Evolutionary conservation across 352 stramenopile genomes (phyloP), one percentile per base, ranked within the genome.

Genomic region (Thalassiosira livingstoniorum): DNA sequence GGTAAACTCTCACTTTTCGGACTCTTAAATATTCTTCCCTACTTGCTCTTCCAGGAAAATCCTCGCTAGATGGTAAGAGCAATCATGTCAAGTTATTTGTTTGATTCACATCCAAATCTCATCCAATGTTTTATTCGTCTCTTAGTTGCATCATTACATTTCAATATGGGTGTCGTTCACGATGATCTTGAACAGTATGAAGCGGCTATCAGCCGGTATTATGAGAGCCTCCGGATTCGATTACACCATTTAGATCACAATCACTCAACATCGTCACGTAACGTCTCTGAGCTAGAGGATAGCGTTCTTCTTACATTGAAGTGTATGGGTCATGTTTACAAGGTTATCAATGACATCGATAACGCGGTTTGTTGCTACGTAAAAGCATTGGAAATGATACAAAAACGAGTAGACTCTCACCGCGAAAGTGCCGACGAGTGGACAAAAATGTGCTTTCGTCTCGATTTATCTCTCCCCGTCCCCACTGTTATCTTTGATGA

Each of bases 301-400:
- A 82, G 62, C 72, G 67, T 88, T 34, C 18, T 85, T 57, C 75
- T 85, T 42, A 88, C 82, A 64, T 75, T 88, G 0, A 86, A 86
- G 64, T 88, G 77, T 53, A 83, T 86, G 72, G 82, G 77, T 11
- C 63, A 86, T 78, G 78, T 88, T 4, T 88, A 88, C 34, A 82
- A 77, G 43, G 34, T 80, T 7, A 55, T 78, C n/a, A 51, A 83
- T 71, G 82, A 88, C 32, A 27, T 78, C 0, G 82, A 86, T 34
- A 86, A 82, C 64, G 82, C 82, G 25, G 80, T 88, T 58, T 79
- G 64, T 61, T 88, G 78, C 70, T 86, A 83, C 34, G 57, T 86
- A 2, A 88, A 82, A 39, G 82, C 68, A n/a, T 64, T 83, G 53
- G 76, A 85, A 39, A 81, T 88, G 64, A 5, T 84, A 18, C 82